These are phyloP conservation scores for Phytophthora tubulina DNA, from an alignment of 352 stramenopile genomes.

Conservation along the genomic window DNA sequence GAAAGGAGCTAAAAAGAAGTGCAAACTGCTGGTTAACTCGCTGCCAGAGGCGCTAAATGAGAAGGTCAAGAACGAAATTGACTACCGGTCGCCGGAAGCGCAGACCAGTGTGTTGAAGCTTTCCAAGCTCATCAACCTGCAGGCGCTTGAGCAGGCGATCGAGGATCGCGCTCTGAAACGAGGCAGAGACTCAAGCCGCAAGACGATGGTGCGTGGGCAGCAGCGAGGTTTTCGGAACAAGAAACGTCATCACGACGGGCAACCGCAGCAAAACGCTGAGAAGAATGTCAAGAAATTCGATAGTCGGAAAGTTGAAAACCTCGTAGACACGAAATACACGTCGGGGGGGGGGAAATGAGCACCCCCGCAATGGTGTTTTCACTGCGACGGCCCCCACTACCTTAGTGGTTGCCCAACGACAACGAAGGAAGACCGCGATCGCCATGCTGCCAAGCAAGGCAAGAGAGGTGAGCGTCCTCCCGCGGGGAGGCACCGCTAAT, in stretches of 20 bases:
- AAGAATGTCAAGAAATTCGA: neutral
- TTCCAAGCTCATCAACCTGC: neutral
- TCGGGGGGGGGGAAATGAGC: neutral
- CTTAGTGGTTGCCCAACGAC: neutral
- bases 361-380: neutral
- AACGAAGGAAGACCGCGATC: neutral
- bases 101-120: neutral
- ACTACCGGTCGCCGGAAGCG: neutral
- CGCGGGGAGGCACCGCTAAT: slow-evolving; percentile 4
- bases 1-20: slow-evolving; percentile 1
- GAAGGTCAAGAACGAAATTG: neutral
- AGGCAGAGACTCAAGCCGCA: neutral
- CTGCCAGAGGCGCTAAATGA: neutral
- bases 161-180: neutral
- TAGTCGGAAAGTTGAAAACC: neutral
- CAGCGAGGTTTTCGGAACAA: neutral
- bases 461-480: neutral
- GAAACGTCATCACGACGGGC: neutral
- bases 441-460: neutral
- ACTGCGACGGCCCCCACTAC: neutral
- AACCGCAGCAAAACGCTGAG: neutral
- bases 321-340: neutral
- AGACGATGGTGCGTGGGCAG: neutral
- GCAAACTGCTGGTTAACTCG: neutral
- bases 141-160: neutral